phyloP scores from a whole-genome alignment of 2,329 filamentous ascomycete species.

The Westerdykella sp. region DNA sequence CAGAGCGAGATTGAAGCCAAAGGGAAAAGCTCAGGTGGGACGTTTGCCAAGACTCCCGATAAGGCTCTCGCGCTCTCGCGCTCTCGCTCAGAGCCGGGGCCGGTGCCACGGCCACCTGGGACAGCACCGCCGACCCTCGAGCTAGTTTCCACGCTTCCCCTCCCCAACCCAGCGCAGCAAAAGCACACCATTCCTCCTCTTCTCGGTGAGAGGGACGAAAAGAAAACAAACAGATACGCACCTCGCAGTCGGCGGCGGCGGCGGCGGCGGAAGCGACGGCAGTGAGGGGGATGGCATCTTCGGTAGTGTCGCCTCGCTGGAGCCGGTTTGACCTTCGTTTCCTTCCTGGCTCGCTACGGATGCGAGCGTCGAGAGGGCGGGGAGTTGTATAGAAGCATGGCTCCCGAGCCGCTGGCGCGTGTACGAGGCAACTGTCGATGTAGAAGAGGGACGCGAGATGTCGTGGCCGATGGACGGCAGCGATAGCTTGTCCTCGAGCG shows the following conservation, averaged over 20 bases:
- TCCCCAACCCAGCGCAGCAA: no score
- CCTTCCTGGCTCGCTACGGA: constrained; percentile 48
- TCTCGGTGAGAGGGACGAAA: no score
- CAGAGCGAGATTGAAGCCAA: constrained; percentile 10
- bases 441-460: constrained; percentile 50
- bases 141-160: no score
- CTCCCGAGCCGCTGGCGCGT: constrained; percentile 36
- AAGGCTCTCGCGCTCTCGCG: no score
- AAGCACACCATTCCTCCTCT: no score
- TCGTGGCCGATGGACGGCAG: constrained; percentile 46
- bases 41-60: constrained; percentile 24
- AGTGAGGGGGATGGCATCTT: constrained; percentile 18
- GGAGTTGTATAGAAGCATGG: constrained; percentile 44
- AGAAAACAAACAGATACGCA: no score
- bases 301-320: constrained; percentile 19
- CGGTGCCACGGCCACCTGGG: no score
- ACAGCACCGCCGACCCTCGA: no score
- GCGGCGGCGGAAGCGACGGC: constrained; percentile 14
- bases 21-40: constrained; percentile 29
- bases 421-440: constrained; percentile 44
- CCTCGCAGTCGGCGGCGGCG: constrained; percentile 13
- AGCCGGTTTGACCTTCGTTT: constrained; percentile 21
- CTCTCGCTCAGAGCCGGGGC: no score
- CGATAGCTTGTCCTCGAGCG: constrained; percentile 43
- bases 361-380: constrained; percentile 55